Evolutionary conservation across 192 early-diverging fungal species (phyloP).

Genomic region (Rhizophagus clarus): DNA sequence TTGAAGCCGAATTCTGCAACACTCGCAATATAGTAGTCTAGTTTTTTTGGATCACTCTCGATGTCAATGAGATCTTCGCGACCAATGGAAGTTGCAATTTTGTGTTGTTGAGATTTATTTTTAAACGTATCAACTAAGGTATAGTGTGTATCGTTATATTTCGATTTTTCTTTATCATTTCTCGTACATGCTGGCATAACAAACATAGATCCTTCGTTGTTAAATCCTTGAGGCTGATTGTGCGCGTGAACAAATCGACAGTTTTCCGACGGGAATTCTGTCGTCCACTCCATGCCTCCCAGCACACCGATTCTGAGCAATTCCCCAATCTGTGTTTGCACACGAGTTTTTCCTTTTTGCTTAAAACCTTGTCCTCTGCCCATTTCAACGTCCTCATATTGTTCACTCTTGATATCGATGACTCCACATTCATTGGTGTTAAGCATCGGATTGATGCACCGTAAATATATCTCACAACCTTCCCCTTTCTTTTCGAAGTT

Average conservation of each 20-base stretch:
- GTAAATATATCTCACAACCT: slow-evolving; percentile 9
- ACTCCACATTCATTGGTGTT: not conserved
- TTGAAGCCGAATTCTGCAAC: slow-evolving; percentile 26
- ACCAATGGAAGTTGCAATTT: slow-evolving; percentile 2
- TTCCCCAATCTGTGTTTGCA: slow-evolving; percentile 12
- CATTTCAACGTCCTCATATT: slow-evolving; percentile 7
- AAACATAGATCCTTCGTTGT: not conserved
- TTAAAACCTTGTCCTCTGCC: not conserved
- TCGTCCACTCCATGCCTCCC: slow-evolving; percentile 21
- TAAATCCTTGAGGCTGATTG: not conserved
- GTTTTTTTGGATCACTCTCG: slow-evolving; percentile 7
- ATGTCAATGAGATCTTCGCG: not conserved
- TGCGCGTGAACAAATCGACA: slow-evolving; percentile 23
- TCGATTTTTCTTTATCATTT: not conserved
- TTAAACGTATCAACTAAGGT: slow-evolving; percentile 19
- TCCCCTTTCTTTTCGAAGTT: not conserved
- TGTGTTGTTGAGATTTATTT: slow-evolving; percentile 14
- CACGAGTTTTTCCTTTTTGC: not conserved
- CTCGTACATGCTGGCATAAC: not conserved
- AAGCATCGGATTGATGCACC: slow-evolving; percentile 10
- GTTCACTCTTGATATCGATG: slow-evolving; percentile 1
- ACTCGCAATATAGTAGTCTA: slow-evolving; percentile 5
- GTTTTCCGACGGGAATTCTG: not conserved
- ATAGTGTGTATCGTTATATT: not conserved
- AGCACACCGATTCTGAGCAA: slow-evolving; percentile 24